phyloP scores from a whole-genome alignment of 306 rosid genomes.

The Gleditsia sinensis region DNA sequence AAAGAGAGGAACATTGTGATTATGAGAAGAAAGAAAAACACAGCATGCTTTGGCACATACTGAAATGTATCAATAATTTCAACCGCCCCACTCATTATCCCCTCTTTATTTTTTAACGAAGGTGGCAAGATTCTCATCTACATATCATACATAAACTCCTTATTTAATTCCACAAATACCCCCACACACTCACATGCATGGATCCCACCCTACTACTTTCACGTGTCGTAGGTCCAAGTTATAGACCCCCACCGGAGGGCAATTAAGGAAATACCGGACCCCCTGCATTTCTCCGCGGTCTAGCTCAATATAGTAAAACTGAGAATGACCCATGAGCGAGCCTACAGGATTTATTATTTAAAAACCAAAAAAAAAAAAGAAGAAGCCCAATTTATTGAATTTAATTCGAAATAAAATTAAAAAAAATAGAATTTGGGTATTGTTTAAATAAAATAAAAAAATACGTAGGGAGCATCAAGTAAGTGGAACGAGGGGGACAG shows the following conservation, averaged over 20 bases:
- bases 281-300: background rate
- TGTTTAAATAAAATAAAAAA: background rate
- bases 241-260: slow-evolving; percentile 30
- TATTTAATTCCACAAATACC: slow-evolving; percentile 37
- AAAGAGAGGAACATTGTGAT: slow-evolving; percentile 29
- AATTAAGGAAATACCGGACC: slow-evolving; percentile 7
- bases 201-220: slow-evolving; percentile 32
- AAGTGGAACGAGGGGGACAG: slow-evolving; percentile 44
- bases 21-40: slow-evolving; percentile 34
- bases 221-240: too few relatives aligned
- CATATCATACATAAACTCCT: background rate
- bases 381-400: too few relatives aligned
- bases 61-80: slow-evolving; percentile 36
- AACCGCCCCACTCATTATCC: slow-evolving; percentile 41
- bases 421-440: background rate
- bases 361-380: background rate
- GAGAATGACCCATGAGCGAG: slow-evolving; percentile 4
- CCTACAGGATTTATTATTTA: background rate
- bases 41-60: slow-evolving; percentile 34
- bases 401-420: background rate
- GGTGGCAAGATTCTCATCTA: slow-evolving; percentile 35
- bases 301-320: background rate
- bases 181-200: slow-evolving; percentile 38
- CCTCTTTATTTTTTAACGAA: slow-evolving; percentile 7
- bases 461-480: slow-evolving; percentile 27